These are phyloP conservation scores for Phytophthora foliorum DNA, from an alignment of 352 stramenopile genomes.

Conservation along the genomic window DNA sequence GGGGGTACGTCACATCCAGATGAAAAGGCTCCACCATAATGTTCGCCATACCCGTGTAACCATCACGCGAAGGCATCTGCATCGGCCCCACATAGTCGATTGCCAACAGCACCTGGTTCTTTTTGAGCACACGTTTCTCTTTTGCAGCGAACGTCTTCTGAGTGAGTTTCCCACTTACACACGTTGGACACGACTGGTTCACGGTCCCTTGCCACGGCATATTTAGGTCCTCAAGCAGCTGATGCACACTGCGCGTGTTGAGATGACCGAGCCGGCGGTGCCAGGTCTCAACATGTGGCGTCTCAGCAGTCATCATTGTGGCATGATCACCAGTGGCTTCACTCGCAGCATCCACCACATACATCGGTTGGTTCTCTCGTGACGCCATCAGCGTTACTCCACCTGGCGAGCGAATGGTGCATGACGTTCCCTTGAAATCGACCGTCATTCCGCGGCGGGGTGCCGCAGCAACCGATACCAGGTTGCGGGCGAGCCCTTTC, in stretches of 20 bases:
- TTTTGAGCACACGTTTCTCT: constrained; percentile 2
- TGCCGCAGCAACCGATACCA: constrained; percentile 11
- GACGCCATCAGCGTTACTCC: neutral
- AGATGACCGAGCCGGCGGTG: constrained; percentile 6
- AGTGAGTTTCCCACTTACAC: constrained; percentile 9
- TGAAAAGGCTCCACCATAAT: neutral
- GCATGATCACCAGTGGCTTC: neutral
- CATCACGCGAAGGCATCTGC: neutral
- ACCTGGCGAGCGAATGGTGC: neutral
- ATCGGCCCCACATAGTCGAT: constrained; percentile 2
- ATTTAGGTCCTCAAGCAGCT: constrained; percentile 4
- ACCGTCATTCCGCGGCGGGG: constrained; percentile 3
- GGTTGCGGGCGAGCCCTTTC: constrained; percentile 13
- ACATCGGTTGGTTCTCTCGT: neutral
- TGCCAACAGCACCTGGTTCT: constrained; percentile 14
- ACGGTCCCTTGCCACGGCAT: neutral
- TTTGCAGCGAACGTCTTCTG: constrained; percentile 1
- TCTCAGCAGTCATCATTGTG: neutral
- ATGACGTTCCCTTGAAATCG: neutral
- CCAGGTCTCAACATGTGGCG: constrained; percentile 10
- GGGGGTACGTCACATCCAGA: neutral
- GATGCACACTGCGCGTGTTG: constrained; percentile 11
- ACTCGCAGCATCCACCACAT: constrained; percentile 6
- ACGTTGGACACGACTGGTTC: constrained; percentile 5
- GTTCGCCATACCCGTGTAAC: neutral